Evolutionary conservation across 345 rosid genomes (phyloP).

Genomic region (Euphorbia lathyris): DNA sequence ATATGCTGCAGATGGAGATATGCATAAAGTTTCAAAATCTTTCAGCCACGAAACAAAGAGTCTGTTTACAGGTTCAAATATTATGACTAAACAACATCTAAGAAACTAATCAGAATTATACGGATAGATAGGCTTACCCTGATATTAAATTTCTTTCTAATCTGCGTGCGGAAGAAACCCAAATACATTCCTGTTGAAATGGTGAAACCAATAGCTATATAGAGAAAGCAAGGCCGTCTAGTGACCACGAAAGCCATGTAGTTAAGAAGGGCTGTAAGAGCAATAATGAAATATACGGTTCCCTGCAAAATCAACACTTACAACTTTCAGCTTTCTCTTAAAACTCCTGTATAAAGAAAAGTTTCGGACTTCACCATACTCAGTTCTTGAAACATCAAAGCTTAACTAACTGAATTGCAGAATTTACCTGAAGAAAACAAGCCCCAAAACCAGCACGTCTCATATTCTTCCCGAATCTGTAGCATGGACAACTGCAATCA

Average conservation of each 20-base stretch:
- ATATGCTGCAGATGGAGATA: background rate
- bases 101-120: background rate
- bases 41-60: background rate
- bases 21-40: background rate
- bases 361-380: background rate
- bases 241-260: constrained; percentile 57
- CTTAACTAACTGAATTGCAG: background rate
- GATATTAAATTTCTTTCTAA: constrained; percentile 72
- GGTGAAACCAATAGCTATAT: constrained; percentile 54
- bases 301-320: constrained; percentile 48
- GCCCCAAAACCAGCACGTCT: constrained; percentile 73
- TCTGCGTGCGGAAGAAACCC: constrained; percentile 68
- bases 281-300: constrained; percentile 53
- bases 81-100: background rate
- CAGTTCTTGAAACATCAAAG: background rate
- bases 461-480: constrained; percentile 91
- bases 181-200: constrained; percentile 52
- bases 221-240: constrained; percentile 58
- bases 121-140: constrained; percentile 54
- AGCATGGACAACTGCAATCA: constrained; percentile 79
- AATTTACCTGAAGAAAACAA: constrained; percentile 71
- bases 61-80: background rate
- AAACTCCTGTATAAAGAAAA: background rate
- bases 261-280: constrained; percentile 38
- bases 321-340: constrained; percentile 14